Evolutionary conservation across 2,329 filamentous ascomycete species (phyloP).

Genomic region (Xylaria multiplex): DNA sequence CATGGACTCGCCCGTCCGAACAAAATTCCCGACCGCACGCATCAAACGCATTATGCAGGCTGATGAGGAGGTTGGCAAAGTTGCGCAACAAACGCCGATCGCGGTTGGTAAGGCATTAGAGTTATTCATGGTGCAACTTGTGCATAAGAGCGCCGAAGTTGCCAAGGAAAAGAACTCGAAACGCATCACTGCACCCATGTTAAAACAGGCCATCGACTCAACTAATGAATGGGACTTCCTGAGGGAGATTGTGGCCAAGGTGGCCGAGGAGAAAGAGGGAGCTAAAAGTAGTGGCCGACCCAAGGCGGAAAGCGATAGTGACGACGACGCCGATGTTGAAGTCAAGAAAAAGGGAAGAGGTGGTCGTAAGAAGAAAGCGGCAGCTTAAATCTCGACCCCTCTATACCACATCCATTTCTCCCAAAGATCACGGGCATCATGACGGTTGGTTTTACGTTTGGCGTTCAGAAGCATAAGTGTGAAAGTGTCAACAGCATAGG

Average conservation of each 20-base stretch:
- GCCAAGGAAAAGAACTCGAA: conserved; percentile 86
- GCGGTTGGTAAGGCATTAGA: conserved; percentile 96
- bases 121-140: conserved; percentile 96
- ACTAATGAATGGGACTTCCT: conserved; percentile 96
- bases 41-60: conserved; percentile 99
- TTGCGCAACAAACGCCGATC: conserved; percentile 95
- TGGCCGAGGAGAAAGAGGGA: conserved; percentile 65
- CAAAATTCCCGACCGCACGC: conserved; percentile 94
- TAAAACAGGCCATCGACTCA: conserved; percentile 88
- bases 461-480: conserved; percentile 42
- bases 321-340: conserved; percentile 59
- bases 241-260: conserved; percentile 86
- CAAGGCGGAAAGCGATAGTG: conserved; percentile 64
- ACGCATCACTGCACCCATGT: conserved; percentile 86
- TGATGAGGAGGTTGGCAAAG: conserved; percentile 97
- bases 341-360: conserved; percentile 60
- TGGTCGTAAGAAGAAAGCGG: conserved; percentile 62
- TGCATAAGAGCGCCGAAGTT: conserved; percentile 86
- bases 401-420: conserved; percentile 25
- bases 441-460: conserved; percentile 44
- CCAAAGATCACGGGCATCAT: conserved; percentile 42
- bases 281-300: conserved; percentile 49
- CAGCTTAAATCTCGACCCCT: conserved; percentile 45
- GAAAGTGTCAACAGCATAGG: conserved; percentile 36
- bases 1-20: conserved; percentile 80